Base-by-base conservation (phyloP, 2,329 filamentous ascomycete genomes). In the Paracamarosporium sp. region DNA sequence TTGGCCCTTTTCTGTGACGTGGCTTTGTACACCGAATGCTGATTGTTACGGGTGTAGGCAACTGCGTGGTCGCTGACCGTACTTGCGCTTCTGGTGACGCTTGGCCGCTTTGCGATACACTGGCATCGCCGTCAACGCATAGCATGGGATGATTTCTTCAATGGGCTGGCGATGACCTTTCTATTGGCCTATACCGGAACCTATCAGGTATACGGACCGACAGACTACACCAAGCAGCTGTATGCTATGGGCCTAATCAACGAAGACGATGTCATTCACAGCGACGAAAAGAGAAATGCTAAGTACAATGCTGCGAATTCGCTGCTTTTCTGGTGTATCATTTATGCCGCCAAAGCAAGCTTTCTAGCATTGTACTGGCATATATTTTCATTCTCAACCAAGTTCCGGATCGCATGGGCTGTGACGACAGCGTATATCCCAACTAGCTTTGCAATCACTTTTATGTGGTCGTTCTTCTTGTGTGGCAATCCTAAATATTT, bases 31-130 rank as follows among this genome's bases (percentile, higher is more conserved):
- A 36, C 36, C 31, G 44, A n/a, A 24, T 9, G 31, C 36, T 43
- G 38, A 52, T 44, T 41, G 15, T 17, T 36, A 13, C 8, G 1
- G 31, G 46, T 25, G 35, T 38, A 62, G 56, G 56, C 53, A 22
- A 43, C 44, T 4, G 53, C 46, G 8, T 56, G 53, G 50, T 38
- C 40, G 22, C 35, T 62, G 36, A 60, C 60, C 38, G 40, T 27
- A n/a, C 22, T 57, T 8, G 38, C 46, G 27, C 8, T 53, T 17
- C 20, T 62, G 11, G 27, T 55, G 5, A 61, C 58, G 13, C 30
- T 59, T 20, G 57, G 60, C 27, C 57, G 60, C n/a, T 61, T 58
- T 27, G 40, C 31, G 11, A 56, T 63, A 8, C 60, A 57, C 20
- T 63, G 57, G 57, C 55, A 45, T 22, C 55, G 53, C 30, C 44